phyloP scores from a whole-genome alignment of 257 asterid species.

The Penstemon eatonii region DNA sequence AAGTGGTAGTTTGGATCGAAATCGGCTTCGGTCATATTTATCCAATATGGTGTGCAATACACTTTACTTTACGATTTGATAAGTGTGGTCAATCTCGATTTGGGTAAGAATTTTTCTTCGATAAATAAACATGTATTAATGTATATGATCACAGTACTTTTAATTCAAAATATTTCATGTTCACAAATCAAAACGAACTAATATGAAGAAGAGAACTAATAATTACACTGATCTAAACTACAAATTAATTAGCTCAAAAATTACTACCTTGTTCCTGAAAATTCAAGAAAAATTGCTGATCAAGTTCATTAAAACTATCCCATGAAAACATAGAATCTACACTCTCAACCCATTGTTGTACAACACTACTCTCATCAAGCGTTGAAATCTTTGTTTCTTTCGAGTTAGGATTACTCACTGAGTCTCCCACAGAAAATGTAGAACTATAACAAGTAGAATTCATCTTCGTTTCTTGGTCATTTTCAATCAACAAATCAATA shows the following conservation, averaged over 20 bases:
- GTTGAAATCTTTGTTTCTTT: slow-evolving; percentile 16
- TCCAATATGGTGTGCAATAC: too few species aligned
- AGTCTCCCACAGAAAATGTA: slow-evolving; percentile 36
- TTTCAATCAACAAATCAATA: slow-evolving; percentile 29
- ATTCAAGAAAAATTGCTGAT: slow-evolving; percentile 28
- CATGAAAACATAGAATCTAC: slow-evolving; percentile 48
- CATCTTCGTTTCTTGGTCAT: slow-evolving; percentile 3
- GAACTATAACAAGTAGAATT: slow-evolving; percentile 28
- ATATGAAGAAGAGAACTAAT: neutral
- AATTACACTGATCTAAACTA: neutral
- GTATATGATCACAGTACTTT: neutral
- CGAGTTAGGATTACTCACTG: slow-evolving; percentile 31
- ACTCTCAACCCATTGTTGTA: slow-evolving; percentile 35
- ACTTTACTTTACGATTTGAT: neutral
- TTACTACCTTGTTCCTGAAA: slow-evolving; percentile 8
- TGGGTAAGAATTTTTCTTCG: too few species aligned
- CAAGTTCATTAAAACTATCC: slow-evolving; percentile 41
- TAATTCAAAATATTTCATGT: neutral
- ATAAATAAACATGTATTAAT: too few species aligned
- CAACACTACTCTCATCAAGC: slow-evolving; percentile 23
- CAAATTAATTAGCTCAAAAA: neutral
- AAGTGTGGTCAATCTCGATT: neutral
- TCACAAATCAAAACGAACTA: neutral
- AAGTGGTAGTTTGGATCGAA: neutral
- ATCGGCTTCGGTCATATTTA: too few species aligned